Evolutionary conservation across 352 stramenopile genomes (phyloP), one percentile per base, ranked within the genome.

Genomic region (Pythium grandisporangium): DNA sequence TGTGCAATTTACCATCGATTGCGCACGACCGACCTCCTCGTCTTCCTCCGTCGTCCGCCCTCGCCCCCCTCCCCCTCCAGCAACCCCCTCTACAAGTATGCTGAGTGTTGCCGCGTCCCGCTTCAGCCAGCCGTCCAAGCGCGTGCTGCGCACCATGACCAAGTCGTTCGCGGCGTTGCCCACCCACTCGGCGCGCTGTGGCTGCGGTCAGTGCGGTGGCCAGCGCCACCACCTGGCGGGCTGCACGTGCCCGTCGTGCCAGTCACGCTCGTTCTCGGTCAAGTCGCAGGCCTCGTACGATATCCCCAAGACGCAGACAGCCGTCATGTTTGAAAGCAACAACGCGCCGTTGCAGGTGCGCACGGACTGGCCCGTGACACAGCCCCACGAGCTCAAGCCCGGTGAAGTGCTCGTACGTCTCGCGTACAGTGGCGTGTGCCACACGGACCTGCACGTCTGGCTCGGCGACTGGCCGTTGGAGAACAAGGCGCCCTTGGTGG

Each of bases 371-470:
- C 66, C 63, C 6, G 66, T 79, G 6, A 49, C 55, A 3, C 66
- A 79, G 38, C 61, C 60, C 0, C 26, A 66, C 19, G 60, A 71
- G 21, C 61, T 78, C 37, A 61, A 67, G 40, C 20, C 63, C 0
- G 66, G 66, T 2, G 51, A 79, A 36, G 61, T 79, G 51, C 58
- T 79, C 8, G 58, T 79, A 24, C 66, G 63, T 7, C 49, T 79
- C 7, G 66, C 66, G 1, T 75, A 72, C 54, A 69, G 46, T 1
- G 66, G 66, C 22, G 66, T 79, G 10, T 79, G 66, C 30, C 63
- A 70, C 42, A 72, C 66, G 14, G 66, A 75, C 35, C 41, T 73
- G 35, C 65, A 64, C 20, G 54, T 77, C 1, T 74, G 65, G 65
- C 33, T 56, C 26, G 62, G 66, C 16, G 37, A 58, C 27, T 56